Conservation (phyloP, 176 grass and related monocot genomes). For the Aegilops umbellulata region DNA sequence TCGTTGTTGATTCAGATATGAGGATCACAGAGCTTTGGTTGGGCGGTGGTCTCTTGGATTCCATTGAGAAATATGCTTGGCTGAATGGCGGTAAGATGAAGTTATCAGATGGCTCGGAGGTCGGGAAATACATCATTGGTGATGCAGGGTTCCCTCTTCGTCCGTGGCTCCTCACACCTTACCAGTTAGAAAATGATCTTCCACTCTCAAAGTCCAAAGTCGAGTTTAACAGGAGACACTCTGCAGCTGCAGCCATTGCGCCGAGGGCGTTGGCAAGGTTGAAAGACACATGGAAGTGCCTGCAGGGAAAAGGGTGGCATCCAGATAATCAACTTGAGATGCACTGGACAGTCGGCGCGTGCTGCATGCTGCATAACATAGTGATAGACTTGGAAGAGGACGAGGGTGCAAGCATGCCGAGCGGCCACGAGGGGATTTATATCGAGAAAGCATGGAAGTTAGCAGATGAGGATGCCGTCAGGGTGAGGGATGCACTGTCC, state of each 20-base stretch:
- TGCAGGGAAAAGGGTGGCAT: neutral
- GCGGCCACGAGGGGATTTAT: neutral
- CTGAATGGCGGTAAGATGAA: too few relatives aligned
- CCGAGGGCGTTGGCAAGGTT: neutral
- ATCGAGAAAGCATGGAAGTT: neutral
- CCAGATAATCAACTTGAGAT: neutral
- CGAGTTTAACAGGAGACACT: neutral
- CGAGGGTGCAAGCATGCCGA: neutral
- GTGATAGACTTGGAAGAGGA: neutral
- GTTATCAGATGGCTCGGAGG: too few relatives aligned
- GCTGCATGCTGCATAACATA: neutral
- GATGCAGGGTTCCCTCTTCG: too few relatives aligned
- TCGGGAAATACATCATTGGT: too few relatives aligned
- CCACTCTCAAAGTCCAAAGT: neutral
- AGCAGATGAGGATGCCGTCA: neutral
- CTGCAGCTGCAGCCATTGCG: neutral
- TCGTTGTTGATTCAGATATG: too few relatives aligned
- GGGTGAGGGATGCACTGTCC: neutral
- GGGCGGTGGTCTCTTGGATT: too few relatives aligned
- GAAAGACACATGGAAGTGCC: neutral
- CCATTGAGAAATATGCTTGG: too few relatives aligned
- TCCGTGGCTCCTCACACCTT: too few relatives aligned
- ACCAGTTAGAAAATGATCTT: too few relatives aligned
- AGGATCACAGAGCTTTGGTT: too few relatives aligned
- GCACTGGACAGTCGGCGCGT: neutral